phyloP scores from a whole-genome alignment of 2,329 filamentous ascomycete genomes.

The Fusarium sp. region DNA sequence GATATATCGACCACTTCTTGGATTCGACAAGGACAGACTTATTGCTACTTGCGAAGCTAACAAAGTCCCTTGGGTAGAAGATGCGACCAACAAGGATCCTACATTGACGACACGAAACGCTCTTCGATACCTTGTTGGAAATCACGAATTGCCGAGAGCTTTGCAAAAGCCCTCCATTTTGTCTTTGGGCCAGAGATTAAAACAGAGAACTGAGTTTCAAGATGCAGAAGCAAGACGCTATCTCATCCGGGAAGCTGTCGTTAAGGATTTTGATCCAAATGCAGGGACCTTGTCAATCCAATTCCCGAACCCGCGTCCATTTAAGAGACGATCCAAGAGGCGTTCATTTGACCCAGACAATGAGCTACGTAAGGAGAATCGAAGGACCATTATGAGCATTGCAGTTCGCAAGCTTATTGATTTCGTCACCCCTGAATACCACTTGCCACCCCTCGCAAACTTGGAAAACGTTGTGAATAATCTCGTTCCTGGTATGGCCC shows the following conservation, averaged over 20 bases:
- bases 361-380: slow-evolving; percentile 50
- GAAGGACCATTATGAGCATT: slow-evolving; percentile 60
- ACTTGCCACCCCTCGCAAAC: slow-evolving; percentile 57
- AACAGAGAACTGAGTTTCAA: slow-evolving; percentile 57
- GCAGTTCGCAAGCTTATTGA: slow-evolving; percentile 62
- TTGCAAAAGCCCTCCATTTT: slow-evolving; percentile 75
- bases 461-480: slow-evolving; percentile 61
- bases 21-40: slow-evolving; percentile 79
- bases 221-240: slow-evolving; percentile 67
- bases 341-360: slow-evolving; percentile 43
- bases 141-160: slow-evolving; percentile 74
- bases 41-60: slow-evolving; percentile 79
- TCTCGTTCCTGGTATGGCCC: slow-evolving; percentile 62
- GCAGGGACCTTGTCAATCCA: slow-evolving; percentile 62
- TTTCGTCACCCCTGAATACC: slow-evolving; percentile 63
- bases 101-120: slow-evolving; percentile 86
- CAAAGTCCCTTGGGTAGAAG: slow-evolving; percentile 81
- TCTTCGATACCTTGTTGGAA: slow-evolving; percentile 73
- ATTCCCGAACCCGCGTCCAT: slow-evolving; percentile 52
- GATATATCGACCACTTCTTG: slow-evolving; percentile 76
- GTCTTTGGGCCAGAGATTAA: slow-evolving; percentile 66
- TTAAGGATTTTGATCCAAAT: slow-evolving; percentile 62
- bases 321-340: slow-evolving; percentile 39
- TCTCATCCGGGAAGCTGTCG: slow-evolving; percentile 61
- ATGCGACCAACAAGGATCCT: slow-evolving; percentile 82